Evolutionary conservation across 2,329 filamentous ascomycete species (phyloP).

Genomic region (Aureobasidium musti): DNA sequence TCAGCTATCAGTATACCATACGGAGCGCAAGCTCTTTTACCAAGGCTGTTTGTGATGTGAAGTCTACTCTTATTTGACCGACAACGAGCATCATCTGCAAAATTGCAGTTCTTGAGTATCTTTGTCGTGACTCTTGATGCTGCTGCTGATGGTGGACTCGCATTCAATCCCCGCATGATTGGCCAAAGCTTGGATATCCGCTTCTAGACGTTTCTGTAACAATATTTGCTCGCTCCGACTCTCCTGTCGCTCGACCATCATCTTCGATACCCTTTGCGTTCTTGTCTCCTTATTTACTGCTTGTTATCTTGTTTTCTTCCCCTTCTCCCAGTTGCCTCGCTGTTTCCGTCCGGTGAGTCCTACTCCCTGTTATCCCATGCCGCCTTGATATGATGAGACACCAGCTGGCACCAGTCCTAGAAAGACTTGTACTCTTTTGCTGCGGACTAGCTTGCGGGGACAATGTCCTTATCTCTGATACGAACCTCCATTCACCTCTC

Average conservation of each 20-base stretch:
- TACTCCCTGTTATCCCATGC: neutral
- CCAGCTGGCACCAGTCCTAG: slow-evolving; percentile 68
- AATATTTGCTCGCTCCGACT: slow-evolving; percentile 7
- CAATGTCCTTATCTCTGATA: slow-evolving; percentile 39
- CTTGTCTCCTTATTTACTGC: neutral
- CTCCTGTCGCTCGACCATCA: slow-evolving; percentile 12
- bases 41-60: neutral
- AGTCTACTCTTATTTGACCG: neutral
- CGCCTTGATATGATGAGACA: slow-evolving; percentile 25
- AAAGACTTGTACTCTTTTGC: slow-evolving; percentile 62
- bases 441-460: slow-evolving; percentile 63
- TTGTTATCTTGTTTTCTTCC: neutral
- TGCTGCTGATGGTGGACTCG: neutral
- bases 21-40: neutral
- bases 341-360: neutral
- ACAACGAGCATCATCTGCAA: neutral
- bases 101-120: neutral
- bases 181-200: slow-evolving; percentile 4
- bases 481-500: neutral
- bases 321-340: neutral
- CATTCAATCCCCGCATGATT: slow-evolving; percentile 2
- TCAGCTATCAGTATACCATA: too few species aligned
- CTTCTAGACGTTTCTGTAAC: slow-evolving; percentile 22
- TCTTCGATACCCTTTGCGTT: slow-evolving; percentile 11
- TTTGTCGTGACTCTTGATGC: neutral